Evolutionary conservation across 2,329 filamentous ascomycete genomes (phyloP).

Genomic region (Tolypocladium ovalisporum): DNA sequence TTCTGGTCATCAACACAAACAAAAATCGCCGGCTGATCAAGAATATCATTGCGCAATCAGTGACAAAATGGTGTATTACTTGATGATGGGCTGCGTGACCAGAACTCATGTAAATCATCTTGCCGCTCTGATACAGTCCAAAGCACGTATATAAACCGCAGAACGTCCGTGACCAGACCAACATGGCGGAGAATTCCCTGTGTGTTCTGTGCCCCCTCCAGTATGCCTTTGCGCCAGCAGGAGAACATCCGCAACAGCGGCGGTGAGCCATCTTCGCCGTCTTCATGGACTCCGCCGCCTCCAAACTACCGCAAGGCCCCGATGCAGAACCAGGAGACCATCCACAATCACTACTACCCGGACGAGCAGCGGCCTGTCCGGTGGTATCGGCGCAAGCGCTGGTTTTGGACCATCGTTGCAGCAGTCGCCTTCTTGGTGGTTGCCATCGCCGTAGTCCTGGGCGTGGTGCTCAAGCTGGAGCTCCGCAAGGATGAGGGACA

Average conservation of each 20-base stretch:
- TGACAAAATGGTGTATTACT: neutral
- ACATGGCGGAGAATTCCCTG: neutral
- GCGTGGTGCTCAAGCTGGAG: constrained; percentile 8
- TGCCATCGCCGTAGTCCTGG: constrained; percentile 2
- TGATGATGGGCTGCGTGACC: neutral
- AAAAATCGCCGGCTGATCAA: neutral
- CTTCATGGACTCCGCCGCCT: neutral
- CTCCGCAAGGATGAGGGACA: neutral
- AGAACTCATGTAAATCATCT: neutral
- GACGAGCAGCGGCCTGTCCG: neutral
- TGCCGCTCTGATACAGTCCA: neutral
- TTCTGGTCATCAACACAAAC: neutral
- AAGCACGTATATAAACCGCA: neutral
- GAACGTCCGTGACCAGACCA: neutral
- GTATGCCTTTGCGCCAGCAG: neutral
- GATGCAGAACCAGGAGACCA: neutral
- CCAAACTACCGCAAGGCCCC: neutral
- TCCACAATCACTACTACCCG: constrained; percentile 10
- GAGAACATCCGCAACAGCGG: neutral
- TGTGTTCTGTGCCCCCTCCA: neutral
- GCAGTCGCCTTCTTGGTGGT: constrained; percentile 3
- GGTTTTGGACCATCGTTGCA: constrained; percentile 3
- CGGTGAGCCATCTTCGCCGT: neutral
- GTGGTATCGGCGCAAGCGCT: constrained; percentile 8
- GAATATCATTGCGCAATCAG: neutral